Percentiles rank a stretch among this genome's conserved stretches.
phyloP scores from a whole-genome alignment of 768 basidiomycete species.

The Sistotremastrum niveocremeum region DNA sequence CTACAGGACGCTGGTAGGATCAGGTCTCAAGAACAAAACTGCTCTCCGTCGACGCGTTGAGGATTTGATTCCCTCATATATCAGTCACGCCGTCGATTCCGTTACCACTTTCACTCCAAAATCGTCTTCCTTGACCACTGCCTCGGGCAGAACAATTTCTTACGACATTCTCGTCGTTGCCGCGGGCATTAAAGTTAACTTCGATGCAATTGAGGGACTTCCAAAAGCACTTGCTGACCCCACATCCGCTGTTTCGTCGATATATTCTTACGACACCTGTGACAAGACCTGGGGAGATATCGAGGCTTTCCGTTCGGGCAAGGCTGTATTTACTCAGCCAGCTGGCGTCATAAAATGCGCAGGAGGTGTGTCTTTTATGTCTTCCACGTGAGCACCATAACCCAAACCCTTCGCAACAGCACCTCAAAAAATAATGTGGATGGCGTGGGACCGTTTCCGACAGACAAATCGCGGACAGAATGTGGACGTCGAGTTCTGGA shows the following conservation, averaged over 20 bases:
- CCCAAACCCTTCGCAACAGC: conserved; percentile 24
- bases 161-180: conserved; percentile 88
- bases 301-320: conserved; percentile 57
- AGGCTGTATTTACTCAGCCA: conserved; percentile 92
- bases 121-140: conserved; percentile 58
- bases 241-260: conserved; percentile 72
- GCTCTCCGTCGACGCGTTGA: conserved; percentile 52
- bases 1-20: conserved; percentile 77
- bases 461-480: conserved; percentile 42
- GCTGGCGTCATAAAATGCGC: conserved; percentile 89
- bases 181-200: conserved; percentile 80
- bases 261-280: conserved; percentile 82
- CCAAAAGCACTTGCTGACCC: conserved; percentile 64
- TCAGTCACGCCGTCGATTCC: conserved; percentile 57
- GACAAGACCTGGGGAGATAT: conserved; percentile 85
- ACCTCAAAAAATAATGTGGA: conserved; percentile 93
- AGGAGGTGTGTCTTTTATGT: conserved; percentile 39
- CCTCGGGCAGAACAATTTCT: conserved; percentile 49
- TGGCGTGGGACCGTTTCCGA: conserved; percentile 78
- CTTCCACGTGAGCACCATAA: not conserved
- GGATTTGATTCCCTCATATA: conserved; percentile 61
- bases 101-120: conserved; percentile 65
- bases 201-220: conserved; percentile 60
- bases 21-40: conserved; percentile 66
- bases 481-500: conserved; percentile 66